Percentiles rank a stretch among this genome's conserved stretches.
These are phyloP conservation scores for Diaporthe sp. DNA, from an alignment of 2,329 filamentous ascomycete genomes.

Conservation along the genomic window DNA sequence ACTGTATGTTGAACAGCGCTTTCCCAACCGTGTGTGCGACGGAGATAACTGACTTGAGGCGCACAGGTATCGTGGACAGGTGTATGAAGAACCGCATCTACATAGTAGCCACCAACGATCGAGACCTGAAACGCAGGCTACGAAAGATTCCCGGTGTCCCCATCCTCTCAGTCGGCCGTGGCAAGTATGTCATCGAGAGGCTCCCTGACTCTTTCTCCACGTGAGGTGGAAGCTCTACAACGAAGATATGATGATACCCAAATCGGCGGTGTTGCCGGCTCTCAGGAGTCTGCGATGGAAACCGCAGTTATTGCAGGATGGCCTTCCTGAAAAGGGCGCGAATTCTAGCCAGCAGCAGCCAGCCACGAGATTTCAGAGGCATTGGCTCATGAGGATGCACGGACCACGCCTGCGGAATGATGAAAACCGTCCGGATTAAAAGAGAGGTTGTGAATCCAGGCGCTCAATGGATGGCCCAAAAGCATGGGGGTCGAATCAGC, in stretches of 20 bases:
- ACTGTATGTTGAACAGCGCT: constrained; percentile 35
- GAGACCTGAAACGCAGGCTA: constrained; percentile 84
- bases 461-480: no score
- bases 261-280: background rate
- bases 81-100: constrained; percentile 82
- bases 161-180: constrained; percentile 84
- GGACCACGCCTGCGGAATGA: no score
- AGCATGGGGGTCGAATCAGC: no score
- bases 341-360: background rate
- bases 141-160: constrained; percentile 78
- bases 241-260: background rate
- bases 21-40: background rate
- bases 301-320: background rate
- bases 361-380: background rate
- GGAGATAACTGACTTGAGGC: constrained; percentile 63
- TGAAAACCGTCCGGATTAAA: no score
- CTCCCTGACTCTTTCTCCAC: constrained; percentile 85
- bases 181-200: constrained; percentile 95
- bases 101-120: constrained; percentile 81
- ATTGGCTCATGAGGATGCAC: background rate
- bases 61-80: constrained; percentile 71
- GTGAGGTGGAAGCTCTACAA: constrained; percentile 44
- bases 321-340: background rate
- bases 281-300: background rate
- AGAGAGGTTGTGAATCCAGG: background rate